Evolutionary conservation across 1,284 basidiomycete genomes (phyloP), one percentile per base, ranked within the genome.

Genomic region (Tilletia caries): DNA sequence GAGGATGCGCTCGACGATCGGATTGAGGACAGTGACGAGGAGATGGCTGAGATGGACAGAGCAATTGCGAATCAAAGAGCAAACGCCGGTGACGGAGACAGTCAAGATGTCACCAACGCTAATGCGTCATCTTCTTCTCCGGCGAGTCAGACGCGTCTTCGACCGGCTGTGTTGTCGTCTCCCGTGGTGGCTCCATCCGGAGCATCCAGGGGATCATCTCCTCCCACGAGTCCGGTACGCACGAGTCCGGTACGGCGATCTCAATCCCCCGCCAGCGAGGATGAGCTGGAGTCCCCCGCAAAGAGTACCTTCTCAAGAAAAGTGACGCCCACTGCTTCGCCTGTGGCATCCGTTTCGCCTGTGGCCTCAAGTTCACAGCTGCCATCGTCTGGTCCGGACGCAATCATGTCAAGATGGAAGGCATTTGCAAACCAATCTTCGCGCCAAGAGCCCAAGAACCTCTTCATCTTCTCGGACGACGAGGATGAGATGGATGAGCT

Each of bases 21-120:
- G 29, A 80, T 80, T 70, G 75, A 80, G 41, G 78, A 81, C 69
- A 79, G 77, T 48, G 79, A 81, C 69, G 80, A 79, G 65, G 80
- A 80, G 62, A 73, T 76, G 32, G 77, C 74, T 6, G 64, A 43
- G 3, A 8, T 65, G 32, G 43, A 65, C 64, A n/a, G 34, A 44
- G 64, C 34, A 6, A 43, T 65, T 27, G 64, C 58, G 18, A 20
- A 25, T 6, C 58, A 32, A 44, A 20, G 25, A 43, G 64, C 64
- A 20, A n/a, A 65, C 8, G 64, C n/a, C 20, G 41, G 23, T 13
- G 62, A 37, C 64, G 43, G n/a, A n/a, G n/a, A n/a, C n/a, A n/a
- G n/a, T n/a, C n/a, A n/a, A n/a, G n/a, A n/a, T n/a, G n/a, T n/a
- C n/a, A n/a, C n/a, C n/a, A n/a, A n/a, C n/a, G n/a, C n/a, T n/a